phyloP scores from a whole-genome alignment of 345 rosid genomes.

The Rhizophora mangle region DNA sequence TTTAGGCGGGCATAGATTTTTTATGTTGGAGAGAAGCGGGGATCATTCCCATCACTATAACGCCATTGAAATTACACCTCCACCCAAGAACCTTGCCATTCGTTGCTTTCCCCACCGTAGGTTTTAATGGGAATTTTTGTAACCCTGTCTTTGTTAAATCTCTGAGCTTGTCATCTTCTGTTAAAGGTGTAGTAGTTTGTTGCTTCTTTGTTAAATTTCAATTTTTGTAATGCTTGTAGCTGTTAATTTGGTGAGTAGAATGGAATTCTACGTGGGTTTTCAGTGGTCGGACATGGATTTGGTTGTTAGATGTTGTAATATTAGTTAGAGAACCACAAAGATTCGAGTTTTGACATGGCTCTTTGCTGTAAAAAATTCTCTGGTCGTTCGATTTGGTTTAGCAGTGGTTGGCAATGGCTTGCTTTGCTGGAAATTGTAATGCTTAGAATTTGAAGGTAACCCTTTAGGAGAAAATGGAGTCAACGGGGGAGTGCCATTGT shows the following conservation, averaged over 20 bases:
- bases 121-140: constrained; percentile 10
- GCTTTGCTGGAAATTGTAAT: too few species aligned
- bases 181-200: neutral
- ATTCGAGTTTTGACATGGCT: too few species aligned
- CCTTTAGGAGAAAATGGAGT: neutral
- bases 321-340: too few species aligned
- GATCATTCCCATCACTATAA: neutral
- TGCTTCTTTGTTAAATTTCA: neutral
- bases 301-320: neutral
- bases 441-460: neutral
- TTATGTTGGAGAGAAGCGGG: neutral
- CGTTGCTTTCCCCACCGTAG: constrained; percentile 27
- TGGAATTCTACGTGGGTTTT: neutral
- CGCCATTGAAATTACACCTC: neutral
- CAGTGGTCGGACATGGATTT: neutral
- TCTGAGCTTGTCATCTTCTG: neutral
- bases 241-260: constrained; percentile 3
- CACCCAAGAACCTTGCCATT: neutral
- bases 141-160: neutral
- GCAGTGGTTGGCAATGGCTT: too few species aligned
- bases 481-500: too few species aligned
- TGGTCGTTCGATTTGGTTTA: too few species aligned
- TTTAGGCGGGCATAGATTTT: neutral
- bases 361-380: too few species aligned
- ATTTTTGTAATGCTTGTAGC: neutral